Conservation (phyloP, 2,329 filamentous ascomycete species). For the Periconia sp. region DNA sequence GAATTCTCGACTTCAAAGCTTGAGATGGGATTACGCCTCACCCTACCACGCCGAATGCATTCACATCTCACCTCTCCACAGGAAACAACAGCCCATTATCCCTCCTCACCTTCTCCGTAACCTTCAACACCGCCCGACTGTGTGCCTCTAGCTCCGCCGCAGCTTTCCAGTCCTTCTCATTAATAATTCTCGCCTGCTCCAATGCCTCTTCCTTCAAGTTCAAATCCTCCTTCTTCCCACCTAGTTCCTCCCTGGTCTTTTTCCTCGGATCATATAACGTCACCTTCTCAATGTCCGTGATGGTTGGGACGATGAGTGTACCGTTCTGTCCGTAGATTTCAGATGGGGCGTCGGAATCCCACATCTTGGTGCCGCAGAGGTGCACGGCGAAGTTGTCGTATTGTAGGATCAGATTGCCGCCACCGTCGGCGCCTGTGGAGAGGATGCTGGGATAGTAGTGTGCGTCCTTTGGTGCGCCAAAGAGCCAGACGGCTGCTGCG, state of each 20-base stretch:
- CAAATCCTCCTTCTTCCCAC: constrained; percentile 46
- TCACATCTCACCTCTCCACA: constrained; percentile 22
- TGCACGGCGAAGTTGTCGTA: constrained; percentile 54
- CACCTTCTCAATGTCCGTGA: constrained; percentile 54
- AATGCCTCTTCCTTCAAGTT: constrained; percentile 56
- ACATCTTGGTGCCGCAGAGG: constrained; percentile 52
- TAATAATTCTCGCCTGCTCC: constrained; percentile 54
- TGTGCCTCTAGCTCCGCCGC: constrained; percentile 48
- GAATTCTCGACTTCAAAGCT: no score
- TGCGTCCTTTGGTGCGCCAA: constrained; percentile 50
- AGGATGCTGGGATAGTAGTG: constrained; percentile 53
- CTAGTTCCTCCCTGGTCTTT: constrained; percentile 50
- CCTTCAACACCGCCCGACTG: constrained; percentile 49
- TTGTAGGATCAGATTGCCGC: constrained; percentile 50
- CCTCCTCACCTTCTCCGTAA: constrained; percentile 52
- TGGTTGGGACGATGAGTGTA: constrained; percentile 51
- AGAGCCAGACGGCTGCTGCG: constrained; percentile 55
- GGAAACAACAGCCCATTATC: constrained; percentile 53
- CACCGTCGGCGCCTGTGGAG: constrained; percentile 54
- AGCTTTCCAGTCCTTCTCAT: constrained; percentile 45
- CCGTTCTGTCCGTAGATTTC: constrained; percentile 58
- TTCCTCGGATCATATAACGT: constrained; percentile 50
- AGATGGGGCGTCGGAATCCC: constrained; percentile 49
- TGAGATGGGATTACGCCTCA: no score
- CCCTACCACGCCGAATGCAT: no score